Base-by-base conservation (phyloP, 352 stramenopile species). In the Phytopythium kandeliae region DNA sequence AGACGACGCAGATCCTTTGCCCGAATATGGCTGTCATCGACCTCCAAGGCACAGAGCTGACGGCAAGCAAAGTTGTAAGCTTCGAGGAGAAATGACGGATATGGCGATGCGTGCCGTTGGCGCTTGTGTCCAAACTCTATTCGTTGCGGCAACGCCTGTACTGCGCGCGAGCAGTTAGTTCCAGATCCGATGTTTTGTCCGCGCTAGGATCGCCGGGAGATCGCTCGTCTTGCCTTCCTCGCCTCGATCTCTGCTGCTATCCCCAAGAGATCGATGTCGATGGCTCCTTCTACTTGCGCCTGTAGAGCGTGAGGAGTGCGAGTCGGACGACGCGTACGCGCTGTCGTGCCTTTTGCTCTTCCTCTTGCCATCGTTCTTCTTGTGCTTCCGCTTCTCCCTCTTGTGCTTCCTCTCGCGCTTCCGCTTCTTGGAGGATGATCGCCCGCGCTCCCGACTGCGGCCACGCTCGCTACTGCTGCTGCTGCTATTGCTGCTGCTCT, bases 41-140 rank as follows among this genome's bases (percentile, higher is more conserved):
- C 3, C 45, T 89, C 40, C 59, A 81, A 55, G 79, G 77, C 37
- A 77, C 77, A 0, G 60, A 52, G 9, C 48, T 91, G 16, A 54
- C 28, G 0, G n/a, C 62, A 3, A 51, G 71, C 13, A 67, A 89
- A 48, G 53, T 89, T 3, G 60, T 57, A n/a, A 49, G 17, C n/a
- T 16, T 33, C 11, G 55, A 71, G 21, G 28, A 51, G 17, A 7
- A n/a, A 4, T 42, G 10, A 34, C 34, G 10, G 16, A 13, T 8
- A 17, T 4, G 19, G 8, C 9, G 25, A 19, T 30, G 11, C n/a
- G 11, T n/a, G 34, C 4, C 25, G n/a, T 17, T 17, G 21, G 12
- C 24, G 40, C 2, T 31, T 34, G 24, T 46, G 9, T 38, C 12
- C 30, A 30, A 43, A 51, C 41, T 51, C 30, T 54, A 37, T 58